Evolutionary conservation across 148 eudicot genomes (phyloP).

Genomic region (Linanthus parryae): DNA sequence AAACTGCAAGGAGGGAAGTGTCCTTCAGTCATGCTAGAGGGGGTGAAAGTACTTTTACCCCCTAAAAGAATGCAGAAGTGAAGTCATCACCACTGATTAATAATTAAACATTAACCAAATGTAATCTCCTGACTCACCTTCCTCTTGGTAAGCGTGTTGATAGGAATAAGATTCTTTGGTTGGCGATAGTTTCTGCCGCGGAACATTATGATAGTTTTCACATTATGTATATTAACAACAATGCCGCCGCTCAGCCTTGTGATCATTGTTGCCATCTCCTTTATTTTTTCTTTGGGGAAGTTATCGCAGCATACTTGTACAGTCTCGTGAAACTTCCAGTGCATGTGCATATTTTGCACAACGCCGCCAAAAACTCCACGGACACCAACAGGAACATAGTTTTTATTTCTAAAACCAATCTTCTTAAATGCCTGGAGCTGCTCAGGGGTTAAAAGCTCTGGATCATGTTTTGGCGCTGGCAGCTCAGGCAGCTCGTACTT

Average conservation of each 20-base stretch:
- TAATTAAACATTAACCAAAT: background rate
- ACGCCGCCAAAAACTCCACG: slow-evolving; percentile 99
- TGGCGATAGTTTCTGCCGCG: slow-evolving; percentile 97
- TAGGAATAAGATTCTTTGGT: slow-evolving; percentile 89
- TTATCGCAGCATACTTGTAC: slow-evolving; percentile 99
- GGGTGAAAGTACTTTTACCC: too few species aligned
- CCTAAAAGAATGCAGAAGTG: too few species aligned
- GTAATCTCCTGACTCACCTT: slow-evolving; percentile 45
- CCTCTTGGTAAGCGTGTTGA: slow-evolving; percentile 93
- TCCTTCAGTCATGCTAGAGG: too few species aligned
- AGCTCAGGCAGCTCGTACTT: slow-evolving; percentile 96
- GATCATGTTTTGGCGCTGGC: slow-evolving; percentile 91
- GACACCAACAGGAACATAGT: slow-evolving; percentile 92
- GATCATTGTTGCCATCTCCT: slow-evolving; percentile 93
- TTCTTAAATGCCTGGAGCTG: slow-evolving; percentile 92
- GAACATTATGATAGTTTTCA: slow-evolving; percentile 94
- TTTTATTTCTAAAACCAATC: slow-evolving; percentile 89
- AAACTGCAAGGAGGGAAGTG: too few species aligned
- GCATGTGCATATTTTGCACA: slow-evolving; percentile 98
- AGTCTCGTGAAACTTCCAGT: slow-evolving; percentile 99
- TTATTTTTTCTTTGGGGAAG: slow-evolving; percentile 93
- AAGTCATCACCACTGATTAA: too few species aligned
- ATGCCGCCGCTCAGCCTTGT: slow-evolving; percentile 96
- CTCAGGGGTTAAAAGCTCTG: slow-evolving; percentile 85
- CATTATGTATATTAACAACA: slow-evolving; percentile 88